These are phyloP conservation scores for Ustilago sp. DNA, from an alignment of 1,284 basidiomycete species.

Conservation along the genomic window DNA sequence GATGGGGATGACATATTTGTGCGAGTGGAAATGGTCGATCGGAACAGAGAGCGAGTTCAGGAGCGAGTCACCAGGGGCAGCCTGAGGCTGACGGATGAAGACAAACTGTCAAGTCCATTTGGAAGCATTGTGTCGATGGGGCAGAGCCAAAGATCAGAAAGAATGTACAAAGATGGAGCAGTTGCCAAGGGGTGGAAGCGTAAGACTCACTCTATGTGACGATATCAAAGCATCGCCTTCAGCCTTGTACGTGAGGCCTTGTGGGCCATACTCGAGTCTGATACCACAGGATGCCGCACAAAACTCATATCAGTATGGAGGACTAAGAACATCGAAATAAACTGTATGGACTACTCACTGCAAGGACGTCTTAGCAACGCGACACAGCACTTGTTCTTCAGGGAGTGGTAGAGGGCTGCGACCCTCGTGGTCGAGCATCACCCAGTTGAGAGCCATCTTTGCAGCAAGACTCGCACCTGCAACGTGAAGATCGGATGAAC, in stretches of 20 bases:
- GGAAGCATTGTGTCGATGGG: not conserved
- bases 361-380: slow-evolving; percentile 35
- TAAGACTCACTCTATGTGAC: slow-evolving; percentile 46
- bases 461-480: not conserved
- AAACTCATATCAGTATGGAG: not conserved
- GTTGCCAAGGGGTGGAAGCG: not conserved
- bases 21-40: slow-evolving; percentile 46
- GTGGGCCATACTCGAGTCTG: slow-evolving; percentile 34
- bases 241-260: slow-evolving; percentile 44
- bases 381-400: slow-evolving; percentile 46
- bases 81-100: slow-evolving; percentile 49
- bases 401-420: slow-evolving; percentile 54
- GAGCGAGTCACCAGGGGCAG: slow-evolving; percentile 11
- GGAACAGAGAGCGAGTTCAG: slow-evolving; percentile 55
- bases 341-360: slow-evolving; percentile 30
- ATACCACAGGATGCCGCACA: not conserved
- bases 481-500: no score
- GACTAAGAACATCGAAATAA: not conserved
- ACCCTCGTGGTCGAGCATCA: slow-evolving; percentile 51
- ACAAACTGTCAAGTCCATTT: slow-evolving; percentile 31
- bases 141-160: not conserved
- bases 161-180: not conserved
- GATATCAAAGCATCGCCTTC: slow-evolving; percentile 54
- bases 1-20: slow-evolving; percentile 58
- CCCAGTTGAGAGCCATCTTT: slow-evolving; percentile 63